Evolutionary conservation across 192 early-diverging fungal genomes (phyloP).

Genomic region (Podila epigama): DNA sequence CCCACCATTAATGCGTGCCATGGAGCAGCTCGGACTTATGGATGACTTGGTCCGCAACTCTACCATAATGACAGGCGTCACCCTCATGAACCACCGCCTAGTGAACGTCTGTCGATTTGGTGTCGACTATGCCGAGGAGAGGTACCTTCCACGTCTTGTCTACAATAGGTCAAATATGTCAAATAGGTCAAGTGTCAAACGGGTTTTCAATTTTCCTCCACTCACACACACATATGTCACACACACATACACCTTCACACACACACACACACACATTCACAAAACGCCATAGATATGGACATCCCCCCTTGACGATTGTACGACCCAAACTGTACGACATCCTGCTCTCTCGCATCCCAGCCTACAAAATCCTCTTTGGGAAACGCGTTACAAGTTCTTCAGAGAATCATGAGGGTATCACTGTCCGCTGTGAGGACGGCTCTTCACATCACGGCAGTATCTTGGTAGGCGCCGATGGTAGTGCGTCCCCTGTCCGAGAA

Average conservation of each 20-base stretch:
- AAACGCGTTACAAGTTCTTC: neutral
- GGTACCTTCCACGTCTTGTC: neutral
- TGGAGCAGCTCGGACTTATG: constrained; percentile 16
- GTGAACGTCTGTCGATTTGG: neutral
- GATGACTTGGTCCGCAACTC: constrained; percentile 15
- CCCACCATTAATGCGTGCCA: constrained; percentile 1
- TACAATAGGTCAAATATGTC: neutral
- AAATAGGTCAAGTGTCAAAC: no score
- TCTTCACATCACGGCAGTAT: neutral
- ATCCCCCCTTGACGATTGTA: neutral
- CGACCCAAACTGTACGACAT: constrained; percentile 8
- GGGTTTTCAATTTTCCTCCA: no score
- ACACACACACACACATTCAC: neutral
- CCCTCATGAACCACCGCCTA: neutral
- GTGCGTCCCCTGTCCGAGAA: neutral
- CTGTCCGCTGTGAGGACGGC: constrained; percentile 9
- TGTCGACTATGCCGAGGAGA: neutral
- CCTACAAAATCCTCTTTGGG: constrained; percentile 6
- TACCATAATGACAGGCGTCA: neutral
- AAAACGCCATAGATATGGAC: neutral
- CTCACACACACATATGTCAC: no score
- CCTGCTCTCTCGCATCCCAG: constrained; percentile 6
- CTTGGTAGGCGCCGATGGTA: constrained; percentile 3
- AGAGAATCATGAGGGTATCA: constrained; percentile 6
- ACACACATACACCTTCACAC: no score